phyloP scores from a whole-genome alignment of 169 alveolate genomes.

The Plasmodium inui region DNA sequence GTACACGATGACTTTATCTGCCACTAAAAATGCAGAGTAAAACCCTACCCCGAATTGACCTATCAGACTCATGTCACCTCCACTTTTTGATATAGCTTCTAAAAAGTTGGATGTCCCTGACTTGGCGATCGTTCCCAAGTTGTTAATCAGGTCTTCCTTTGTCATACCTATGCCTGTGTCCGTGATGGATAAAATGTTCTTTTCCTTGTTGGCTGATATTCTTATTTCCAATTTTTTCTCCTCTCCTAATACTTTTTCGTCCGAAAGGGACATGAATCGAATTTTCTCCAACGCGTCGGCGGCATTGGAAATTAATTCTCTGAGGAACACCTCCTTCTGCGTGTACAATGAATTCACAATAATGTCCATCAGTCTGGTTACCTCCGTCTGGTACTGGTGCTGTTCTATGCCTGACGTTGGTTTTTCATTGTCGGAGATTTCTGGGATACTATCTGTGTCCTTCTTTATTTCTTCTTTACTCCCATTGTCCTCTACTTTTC shows the following conservation, averaged over 20 bases:
- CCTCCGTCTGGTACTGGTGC: conserved; percentile 96
- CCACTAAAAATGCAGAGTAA: conserved; percentile 98
- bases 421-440: conserved; percentile 61
- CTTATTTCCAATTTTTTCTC: conserved; percentile 93
- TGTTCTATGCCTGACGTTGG: conserved; percentile 82
- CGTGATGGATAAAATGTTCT: conserved; percentile 94
- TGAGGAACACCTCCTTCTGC: conserved; percentile 97
- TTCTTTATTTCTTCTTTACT: conserved; percentile 6
- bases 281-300: conserved; percentile 99
- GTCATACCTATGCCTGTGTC: conserved; percentile 99
- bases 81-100: conserved; percentile 96
- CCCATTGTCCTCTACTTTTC: neutral
- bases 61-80: conserved; percentile 95
- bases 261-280: conserved; percentile 84
- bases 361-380: conserved; percentile 98
- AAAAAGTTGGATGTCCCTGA: conserved; percentile 99
- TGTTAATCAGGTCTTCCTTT: conserved; percentile 97
- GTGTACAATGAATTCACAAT: conserved; percentile 98
- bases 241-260: conserved; percentile 79
- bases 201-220: conserved; percentile 93
- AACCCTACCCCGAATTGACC: conserved; percentile 99
- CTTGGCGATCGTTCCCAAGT: conserved; percentile 99
- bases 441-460: conserved; percentile 22
- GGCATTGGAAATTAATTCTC: conserved; percentile 98
- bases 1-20: conserved; percentile 97